Evolutionary conservation across 2,329 filamentous ascomycete species (phyloP).

Genomic region (Aureobasidium uvarum): DNA sequence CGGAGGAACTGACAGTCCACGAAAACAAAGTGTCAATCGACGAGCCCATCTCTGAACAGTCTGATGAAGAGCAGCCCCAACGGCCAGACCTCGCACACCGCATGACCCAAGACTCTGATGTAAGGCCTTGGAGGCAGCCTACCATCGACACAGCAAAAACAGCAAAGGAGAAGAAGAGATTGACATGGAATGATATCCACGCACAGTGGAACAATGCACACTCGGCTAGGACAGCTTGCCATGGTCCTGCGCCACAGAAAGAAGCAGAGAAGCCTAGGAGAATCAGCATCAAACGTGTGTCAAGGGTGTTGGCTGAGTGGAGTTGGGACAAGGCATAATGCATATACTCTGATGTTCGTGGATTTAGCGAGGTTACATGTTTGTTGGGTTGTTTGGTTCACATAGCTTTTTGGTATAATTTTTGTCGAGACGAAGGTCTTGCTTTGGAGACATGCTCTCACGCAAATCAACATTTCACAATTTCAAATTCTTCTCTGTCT

Average conservation of each 20-base stretch:
- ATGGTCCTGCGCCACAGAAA: not conserved
- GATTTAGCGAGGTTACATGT: too few species aligned
- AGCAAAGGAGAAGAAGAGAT: not conserved
- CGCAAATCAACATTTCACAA: too few species aligned
- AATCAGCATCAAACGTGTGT: not conserved
- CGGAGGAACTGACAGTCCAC: not conserved
- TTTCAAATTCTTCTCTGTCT: too few species aligned
- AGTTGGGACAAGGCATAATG: not conserved
- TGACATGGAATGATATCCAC: slow-evolving; percentile 16
- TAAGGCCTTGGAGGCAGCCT: not conserved
- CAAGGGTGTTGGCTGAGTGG: slow-evolving; percentile 10
- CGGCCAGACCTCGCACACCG: not conserved
- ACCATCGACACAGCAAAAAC: not conserved
- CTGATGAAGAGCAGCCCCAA: not conserved
- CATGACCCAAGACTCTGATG: not conserved
- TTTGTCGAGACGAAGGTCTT: too few species aligned
- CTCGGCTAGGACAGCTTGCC: not conserved
- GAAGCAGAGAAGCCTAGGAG: not conserved
- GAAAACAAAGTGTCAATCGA: not conserved
- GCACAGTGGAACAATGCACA: slow-evolving; percentile 8
- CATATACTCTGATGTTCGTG: not conserved
- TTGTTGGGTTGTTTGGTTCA: too few species aligned
- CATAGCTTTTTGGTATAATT: too few species aligned
- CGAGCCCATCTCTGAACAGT: not conserved
- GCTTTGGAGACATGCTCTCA: too few species aligned